Evolutionary conservation across 208 protist genomes (phyloP), one percentile per base, ranked within the genome.

Genomic region (Wallacemonas sp.): DNA sequence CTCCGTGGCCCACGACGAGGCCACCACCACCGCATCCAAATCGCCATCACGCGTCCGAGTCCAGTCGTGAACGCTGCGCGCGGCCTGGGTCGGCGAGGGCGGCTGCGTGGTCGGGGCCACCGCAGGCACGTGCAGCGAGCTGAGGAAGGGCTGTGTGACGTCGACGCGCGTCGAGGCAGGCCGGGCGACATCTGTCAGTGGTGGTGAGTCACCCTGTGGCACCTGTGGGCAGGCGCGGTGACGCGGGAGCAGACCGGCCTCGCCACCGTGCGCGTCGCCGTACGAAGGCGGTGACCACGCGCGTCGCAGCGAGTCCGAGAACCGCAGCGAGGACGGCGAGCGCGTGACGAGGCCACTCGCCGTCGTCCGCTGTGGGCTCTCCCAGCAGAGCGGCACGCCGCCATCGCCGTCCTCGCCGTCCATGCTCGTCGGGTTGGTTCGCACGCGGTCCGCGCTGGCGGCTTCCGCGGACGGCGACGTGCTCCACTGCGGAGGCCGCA

Each of bases 391-490:
- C 21, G 21, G 47, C 26, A 8, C 6, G 44, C 44, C n/a, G n/a
- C n/a, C n/a, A n/a, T n/a, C n/a, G n/a, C n/a, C n/a, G n/a, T n/a
- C n/a, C n/a, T n/a, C n/a, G n/a, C n/a, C n/a, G n/a, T n/a, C n/a
- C n/a, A n/a, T n/a, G n/a, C n/a, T n/a, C n/a, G n/a, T n/a, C n/a
- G n/a, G n/a, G n/a, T n/a, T n/a, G n/a, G n/a, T n/a, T n/a, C n/a
- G n/a, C n/a, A n/a, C n/a, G n/a, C n/a, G n/a, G n/a, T 24, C 41
- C 17, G 19, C 34, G 19, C 43, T 55, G n/a, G 71, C 44, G 21
- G 49, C 65, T 8, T 55, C 60, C 46, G 64, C 47, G 12, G 57
- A 41, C 19, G 66, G 64, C 32, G 49, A 63, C 4, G 60, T 46
- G 12, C 63, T 11, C 36, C 61, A 47, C 47, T 63, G 70, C 14